Evolutionary conservation across 495 filamentous ascomycete species (phyloP).

Genomic region (Daldinia loculata): DNA sequence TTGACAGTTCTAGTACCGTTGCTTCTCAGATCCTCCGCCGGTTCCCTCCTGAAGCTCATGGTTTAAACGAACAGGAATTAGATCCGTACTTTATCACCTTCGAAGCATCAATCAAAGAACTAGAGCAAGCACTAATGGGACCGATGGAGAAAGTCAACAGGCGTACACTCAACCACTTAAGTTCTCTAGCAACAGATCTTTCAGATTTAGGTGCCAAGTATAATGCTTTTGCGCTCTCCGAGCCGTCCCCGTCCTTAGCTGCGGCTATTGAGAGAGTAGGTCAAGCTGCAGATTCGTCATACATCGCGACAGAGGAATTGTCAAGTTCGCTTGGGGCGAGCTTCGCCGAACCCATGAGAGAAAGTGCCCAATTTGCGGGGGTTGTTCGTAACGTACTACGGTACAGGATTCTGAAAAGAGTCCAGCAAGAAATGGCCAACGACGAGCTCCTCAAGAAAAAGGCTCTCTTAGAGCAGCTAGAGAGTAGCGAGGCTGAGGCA

Average conservation of each 20-base stretch:
- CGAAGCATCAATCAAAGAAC: constrained; percentile 84
- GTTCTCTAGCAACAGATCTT: constrained; percentile 82
- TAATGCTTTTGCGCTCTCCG: constrained; percentile 96
- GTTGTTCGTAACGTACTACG: constrained; percentile 88
- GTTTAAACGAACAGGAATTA: constrained; percentile 84
- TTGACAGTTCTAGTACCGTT: constrained; percentile 61
- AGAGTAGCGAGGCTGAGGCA: constrained; percentile 89
- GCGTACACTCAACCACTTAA: constrained; percentile 83
- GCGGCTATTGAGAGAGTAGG: constrained; percentile 93
- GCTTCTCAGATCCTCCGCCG: constrained; percentile 72
- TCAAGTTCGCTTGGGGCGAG: constrained; percentile 81
- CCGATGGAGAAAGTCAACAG: constrained; percentile 96
- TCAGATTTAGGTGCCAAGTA: constrained; percentile 92
- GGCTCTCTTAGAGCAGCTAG: constrained; percentile 78
- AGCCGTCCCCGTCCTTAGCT: constrained; percentile 86
- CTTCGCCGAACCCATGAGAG: constrained; percentile 96
- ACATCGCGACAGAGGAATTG: constrained; percentile 93
- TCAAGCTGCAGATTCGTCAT: constrained; percentile 94
- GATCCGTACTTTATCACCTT: constrained; percentile 96
- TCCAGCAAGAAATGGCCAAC: constrained; percentile 96
- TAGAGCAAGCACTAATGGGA: constrained; percentile 85
- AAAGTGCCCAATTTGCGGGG: constrained; percentile 95
- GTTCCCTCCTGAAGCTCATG: constrained; percentile 81
- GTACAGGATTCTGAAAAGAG: constrained; percentile 88
- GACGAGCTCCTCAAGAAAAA: constrained; percentile 89